phyloP scores from a whole-genome alignment of 2,329 filamentous ascomycete species.

The Grosmannia penicillata region DNA sequence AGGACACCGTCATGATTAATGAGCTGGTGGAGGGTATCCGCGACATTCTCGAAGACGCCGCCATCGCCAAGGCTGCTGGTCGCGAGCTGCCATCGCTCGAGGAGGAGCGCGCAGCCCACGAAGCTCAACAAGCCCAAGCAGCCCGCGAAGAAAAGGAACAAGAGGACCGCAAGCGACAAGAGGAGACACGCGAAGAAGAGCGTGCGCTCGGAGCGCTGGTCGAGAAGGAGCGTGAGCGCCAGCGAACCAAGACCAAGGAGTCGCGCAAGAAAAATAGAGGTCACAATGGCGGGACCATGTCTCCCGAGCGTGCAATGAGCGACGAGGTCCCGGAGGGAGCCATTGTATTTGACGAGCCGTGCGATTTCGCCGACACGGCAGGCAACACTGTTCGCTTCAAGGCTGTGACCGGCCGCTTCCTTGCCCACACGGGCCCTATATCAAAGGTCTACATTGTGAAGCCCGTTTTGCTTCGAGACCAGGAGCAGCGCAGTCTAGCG shows the following conservation, averaged over 20 bases:
- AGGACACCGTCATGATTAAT: conserved; percentile 45
- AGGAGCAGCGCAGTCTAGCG: conserved; percentile 48
- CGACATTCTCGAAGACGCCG: conserved; percentile 74
- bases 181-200: conserved; percentile 53
- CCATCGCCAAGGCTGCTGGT: conserved; percentile 58
- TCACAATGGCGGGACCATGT: conserved; percentile 26
- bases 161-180: conserved; percentile 35
- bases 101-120: conserved; percentile 73
- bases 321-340: conserved; percentile 12
- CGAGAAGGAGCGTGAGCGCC: conserved; percentile 54
- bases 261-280: conserved; percentile 44
- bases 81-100: conserved; percentile 72
- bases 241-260: conserved; percentile 49
- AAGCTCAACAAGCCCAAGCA: conserved; percentile 40
- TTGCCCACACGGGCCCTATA: conserved; percentile 49
- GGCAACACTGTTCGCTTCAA: conserved; percentile 55
- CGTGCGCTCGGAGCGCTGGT: conserved; percentile 56
- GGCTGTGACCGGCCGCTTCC: conserved; percentile 53
- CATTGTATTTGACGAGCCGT: conserved; percentile 55
- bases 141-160: conserved; percentile 40
- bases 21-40: conserved; percentile 55
- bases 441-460: conserved; percentile 60
- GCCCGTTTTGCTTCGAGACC: conserved; percentile 42
- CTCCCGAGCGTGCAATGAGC: conserved; percentile 19
- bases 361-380: conserved; percentile 45